Evolutionary conservation across 257 asterid species (phyloP), one percentile per base, ranked within the genome.

Genomic region (Primulina eburnea): DNA sequence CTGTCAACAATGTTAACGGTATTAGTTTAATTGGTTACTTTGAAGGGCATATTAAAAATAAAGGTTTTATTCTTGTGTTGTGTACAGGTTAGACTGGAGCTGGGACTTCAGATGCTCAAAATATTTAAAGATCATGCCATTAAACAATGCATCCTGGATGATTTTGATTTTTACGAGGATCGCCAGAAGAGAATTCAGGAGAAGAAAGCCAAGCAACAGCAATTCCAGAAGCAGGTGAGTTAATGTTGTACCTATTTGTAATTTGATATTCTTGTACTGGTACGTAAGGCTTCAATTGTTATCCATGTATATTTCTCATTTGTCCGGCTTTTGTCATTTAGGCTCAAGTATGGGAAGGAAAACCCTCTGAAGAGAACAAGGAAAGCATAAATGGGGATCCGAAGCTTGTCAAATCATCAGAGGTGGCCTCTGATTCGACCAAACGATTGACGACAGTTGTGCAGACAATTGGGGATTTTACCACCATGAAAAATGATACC

Each of bases 81-180:
- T 66, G 9, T 74, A 8, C 79, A 88, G 88, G 88, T 85, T 69
- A 87, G 84, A 72, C 65, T 83, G 52, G 89, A 83, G 34, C 87
- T 86, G 66, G 92, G 92, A 4, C 79, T 83, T 67, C 82, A 86
- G 79, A 6, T 90, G 80, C 73, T 90, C 38, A 86, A 80, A 64
- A 82, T 90, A 17, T 87, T 90, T 72, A 87, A 86, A 53, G 90
- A 85, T 35, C 88, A 90, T 40, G 43, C 71, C 0, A 79, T 85
- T 68, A 86, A 82, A 37, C 87, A 85, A 32, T 86, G 89, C 12
- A 81, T 86, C 50, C 75, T 89, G 35, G 90, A 87, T 73, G 95
- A 89, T 79, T 89, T 89, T 72, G 92, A 86, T 12, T 87, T 89
- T 75, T 90, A 90, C 16, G 92, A 86, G 78, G 92, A 84, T 17